Evolutionary conservation across 1,284 basidiomycete genomes (phyloP).

Genomic region (Erythrobasidium hasegawianum): DNA sequence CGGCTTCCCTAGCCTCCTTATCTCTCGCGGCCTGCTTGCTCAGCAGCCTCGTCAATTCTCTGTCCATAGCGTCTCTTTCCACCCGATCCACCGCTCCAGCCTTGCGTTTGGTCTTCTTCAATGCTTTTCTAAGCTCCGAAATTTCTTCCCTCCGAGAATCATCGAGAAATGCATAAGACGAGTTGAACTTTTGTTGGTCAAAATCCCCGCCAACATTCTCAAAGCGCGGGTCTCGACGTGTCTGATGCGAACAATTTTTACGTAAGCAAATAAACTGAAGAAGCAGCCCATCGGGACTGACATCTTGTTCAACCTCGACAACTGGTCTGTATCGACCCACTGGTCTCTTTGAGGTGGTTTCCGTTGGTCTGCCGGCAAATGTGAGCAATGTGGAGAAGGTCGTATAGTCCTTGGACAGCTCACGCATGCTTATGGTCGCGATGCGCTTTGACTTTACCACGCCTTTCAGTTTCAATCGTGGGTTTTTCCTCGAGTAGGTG

Average conservation of each 20-base stretch:
- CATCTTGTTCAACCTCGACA: slow-evolving; percentile 65
- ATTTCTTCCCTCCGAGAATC: slow-evolving; percentile 68
- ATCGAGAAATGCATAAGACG: slow-evolving; percentile 74
- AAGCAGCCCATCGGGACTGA: slow-evolving; percentile 50
- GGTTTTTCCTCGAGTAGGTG: neutral
- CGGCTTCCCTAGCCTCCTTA: slow-evolving; percentile 56
- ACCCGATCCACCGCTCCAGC: slow-evolving; percentile 57
- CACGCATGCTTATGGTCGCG: slow-evolving; percentile 82
- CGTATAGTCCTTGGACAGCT: slow-evolving; percentile 44
- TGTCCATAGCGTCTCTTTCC: slow-evolving; percentile 72
- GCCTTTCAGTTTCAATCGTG: neutral
- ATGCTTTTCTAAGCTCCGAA: slow-evolving; percentile 60
- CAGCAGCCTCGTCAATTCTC: slow-evolving; percentile 65
- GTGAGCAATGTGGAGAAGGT: neutral
- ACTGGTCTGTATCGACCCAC: slow-evolving; percentile 74
- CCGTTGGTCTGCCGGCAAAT: slow-evolving; percentile 62
- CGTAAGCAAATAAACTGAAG: neutral
- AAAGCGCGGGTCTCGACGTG: slow-evolving; percentile 85
- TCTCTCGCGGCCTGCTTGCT: slow-evolving; percentile 55
- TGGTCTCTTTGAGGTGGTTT: slow-evolving; percentile 79
- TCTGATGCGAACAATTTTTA: no score
- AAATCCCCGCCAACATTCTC: slow-evolving; percentile 68
- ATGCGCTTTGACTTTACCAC: neutral
- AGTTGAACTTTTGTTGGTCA: slow-evolving; percentile 63
- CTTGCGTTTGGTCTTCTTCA: slow-evolving; percentile 66